These are phyloP conservation scores for Plasmodium malariae DNA, from an alignment of 169 alveolate genomes.

Conservation along the genomic window DNA sequence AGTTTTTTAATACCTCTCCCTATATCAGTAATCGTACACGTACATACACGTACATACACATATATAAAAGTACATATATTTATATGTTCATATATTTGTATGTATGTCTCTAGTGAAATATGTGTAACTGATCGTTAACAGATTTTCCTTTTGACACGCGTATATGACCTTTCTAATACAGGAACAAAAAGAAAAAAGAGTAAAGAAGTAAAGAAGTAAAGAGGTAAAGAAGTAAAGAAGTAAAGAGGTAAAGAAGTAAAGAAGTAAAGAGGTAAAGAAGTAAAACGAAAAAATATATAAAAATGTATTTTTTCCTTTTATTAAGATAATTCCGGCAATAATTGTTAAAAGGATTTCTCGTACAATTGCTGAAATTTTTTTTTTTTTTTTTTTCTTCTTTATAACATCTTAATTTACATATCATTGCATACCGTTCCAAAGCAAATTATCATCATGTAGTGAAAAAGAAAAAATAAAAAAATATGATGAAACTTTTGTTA, in stretches of 20 bases:
- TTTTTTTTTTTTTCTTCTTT: not conserved
- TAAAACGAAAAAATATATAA: too few relatives aligned
- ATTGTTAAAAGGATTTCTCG: not conserved
- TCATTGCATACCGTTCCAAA: not conserved
- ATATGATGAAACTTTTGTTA: not conserved
- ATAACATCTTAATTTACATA: not conserved
- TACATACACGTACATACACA: not conserved
- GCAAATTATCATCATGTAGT: not conserved
- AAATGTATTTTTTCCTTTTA: not conserved
- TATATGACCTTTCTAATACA: not conserved
- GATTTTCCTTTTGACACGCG: not conserved
- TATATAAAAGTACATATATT: not conserved
- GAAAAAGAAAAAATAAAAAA: not conserved
- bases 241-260: too few relatives aligned
- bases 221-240: too few relatives aligned
- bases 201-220: too few relatives aligned
- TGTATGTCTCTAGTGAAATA: not conserved
- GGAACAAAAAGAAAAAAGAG: too few relatives aligned
- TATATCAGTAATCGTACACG: not conserved
- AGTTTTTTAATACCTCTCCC: too few relatives aligned
- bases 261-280: too few relatives aligned
- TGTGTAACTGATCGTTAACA: not conserved
- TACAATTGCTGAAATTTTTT: not conserved
- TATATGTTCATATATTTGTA: not conserved
- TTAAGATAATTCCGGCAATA: not conserved